Evolutionary conservation across 108 stramenopile genomes (phyloP).

Genomic region (Bacterosira constricta): DNA sequence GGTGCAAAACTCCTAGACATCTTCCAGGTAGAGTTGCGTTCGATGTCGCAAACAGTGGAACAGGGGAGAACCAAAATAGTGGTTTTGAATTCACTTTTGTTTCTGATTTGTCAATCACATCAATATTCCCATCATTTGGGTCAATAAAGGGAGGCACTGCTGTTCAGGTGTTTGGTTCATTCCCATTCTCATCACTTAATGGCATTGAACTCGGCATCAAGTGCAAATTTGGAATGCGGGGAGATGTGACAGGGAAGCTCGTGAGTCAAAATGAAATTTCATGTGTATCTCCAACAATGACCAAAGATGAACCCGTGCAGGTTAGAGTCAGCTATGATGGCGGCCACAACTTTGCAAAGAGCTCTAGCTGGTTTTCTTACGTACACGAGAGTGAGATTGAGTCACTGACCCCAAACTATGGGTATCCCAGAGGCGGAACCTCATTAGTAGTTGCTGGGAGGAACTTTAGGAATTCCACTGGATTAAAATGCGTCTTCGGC

Average conservation of each 20-base stretch:
- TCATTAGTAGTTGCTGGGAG: constrained; percentile 32
- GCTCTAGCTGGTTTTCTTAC: constrained; percentile 40
- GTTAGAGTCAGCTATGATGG: constrained; percentile 32
- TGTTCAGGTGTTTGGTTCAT: constrained; percentile 32
- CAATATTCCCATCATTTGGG: constrained; percentile 32
- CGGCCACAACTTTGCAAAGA: constrained; percentile 23
- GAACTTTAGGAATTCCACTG: constrained; percentile 28
- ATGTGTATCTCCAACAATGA: constrained; percentile 26
- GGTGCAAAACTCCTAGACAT: constrained; percentile 29
- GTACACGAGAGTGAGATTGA: constrained; percentile 30
- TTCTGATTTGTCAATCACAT: constrained; percentile 16
- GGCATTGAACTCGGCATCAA: not conserved
- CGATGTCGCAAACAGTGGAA: constrained; percentile 24
- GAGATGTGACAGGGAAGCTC: constrained; percentile 17
- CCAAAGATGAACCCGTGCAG: constrained; percentile 21
- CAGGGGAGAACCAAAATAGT: not conserved
- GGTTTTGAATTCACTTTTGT: constrained; percentile 26
- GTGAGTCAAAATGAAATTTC: constrained; percentile 27
- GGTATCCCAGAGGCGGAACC: constrained; percentile 8
- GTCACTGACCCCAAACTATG: constrained; percentile 27
- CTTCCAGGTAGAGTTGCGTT: constrained; percentile 25
- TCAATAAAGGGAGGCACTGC: constrained; percentile 34
- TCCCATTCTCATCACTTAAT: constrained; percentile 3
- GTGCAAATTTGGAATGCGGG: constrained; percentile 39
- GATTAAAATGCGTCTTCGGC: constrained; percentile 44